Conservation (phyloP, 2,329 filamentous ascomycete species). For the Cercospora nicotianae region DNA sequence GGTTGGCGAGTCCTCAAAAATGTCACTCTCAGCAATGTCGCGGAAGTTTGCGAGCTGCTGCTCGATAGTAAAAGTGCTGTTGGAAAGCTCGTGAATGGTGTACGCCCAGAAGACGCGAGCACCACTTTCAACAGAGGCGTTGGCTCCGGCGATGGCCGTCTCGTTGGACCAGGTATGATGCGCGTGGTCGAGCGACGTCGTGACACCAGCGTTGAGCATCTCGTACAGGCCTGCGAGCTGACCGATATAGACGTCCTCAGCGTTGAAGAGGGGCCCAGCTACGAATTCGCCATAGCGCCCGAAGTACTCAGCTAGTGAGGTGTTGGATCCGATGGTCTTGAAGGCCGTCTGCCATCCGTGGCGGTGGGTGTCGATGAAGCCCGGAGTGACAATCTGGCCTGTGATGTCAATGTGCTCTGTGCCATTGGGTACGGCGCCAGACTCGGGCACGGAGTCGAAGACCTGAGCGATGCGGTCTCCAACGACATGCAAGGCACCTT, state of each 20-base stretch:
- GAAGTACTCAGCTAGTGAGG: not conserved
- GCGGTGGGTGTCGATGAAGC: not conserved
- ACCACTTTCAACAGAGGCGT: not conserved
- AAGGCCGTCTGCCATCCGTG: not conserved
- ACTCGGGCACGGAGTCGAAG: not conserved
- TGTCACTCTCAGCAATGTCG: not conserved
- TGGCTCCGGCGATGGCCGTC: not conserved
- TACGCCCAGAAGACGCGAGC: not conserved
- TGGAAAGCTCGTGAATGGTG: not conserved
- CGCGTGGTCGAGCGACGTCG: not conserved
- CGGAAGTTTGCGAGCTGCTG: not conserved
- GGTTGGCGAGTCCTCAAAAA: not conserved
- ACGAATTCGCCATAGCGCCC: not conserved
- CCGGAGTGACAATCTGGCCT: not conserved
- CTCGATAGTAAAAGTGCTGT: not conserved
- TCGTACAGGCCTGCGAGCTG: not conserved
- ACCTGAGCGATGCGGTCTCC: not conserved
- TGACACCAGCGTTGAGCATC: not conserved
- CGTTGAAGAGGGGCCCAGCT: not conserved
- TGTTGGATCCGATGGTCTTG: not conserved
- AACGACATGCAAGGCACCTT: not conserved
- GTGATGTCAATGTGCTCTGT: not conserved
- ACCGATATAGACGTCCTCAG: not conserved
- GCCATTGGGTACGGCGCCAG: not conserved
- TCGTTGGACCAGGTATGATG: not conserved